phyloP scores from a whole-genome alignment of 2,329 filamentous ascomycete genomes.

The Pseudohalonectria lignicola region DNA sequence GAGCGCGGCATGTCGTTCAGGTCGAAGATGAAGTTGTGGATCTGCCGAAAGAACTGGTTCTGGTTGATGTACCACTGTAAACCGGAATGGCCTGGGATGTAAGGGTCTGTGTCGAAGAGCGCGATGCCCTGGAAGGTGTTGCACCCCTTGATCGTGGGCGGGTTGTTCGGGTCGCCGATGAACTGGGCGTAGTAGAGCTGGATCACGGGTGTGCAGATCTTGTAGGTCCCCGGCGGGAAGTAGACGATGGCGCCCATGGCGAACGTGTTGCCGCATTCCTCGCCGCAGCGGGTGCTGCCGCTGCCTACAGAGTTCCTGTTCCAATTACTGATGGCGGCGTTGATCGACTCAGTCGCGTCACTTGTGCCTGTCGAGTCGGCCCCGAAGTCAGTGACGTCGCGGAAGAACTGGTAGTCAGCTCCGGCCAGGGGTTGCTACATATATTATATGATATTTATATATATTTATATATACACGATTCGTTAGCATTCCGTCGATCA shows the following conservation, averaged over 20 bases:
- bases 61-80: constrained; percentile 8
- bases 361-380: too few species aligned
- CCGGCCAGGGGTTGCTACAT: too few species aligned
- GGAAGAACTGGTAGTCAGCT: too few species aligned
- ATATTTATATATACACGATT: too few species aligned
- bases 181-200: background rate
- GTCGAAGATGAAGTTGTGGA: constrained; percentile 7
- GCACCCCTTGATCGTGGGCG: background rate
- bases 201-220: background rate
- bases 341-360: background rate
- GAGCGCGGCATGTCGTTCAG: background rate
- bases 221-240: background rate
- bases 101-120: constrained; percentile 1
- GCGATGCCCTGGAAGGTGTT: constrained; percentile 1
- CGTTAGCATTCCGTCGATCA: too few species aligned
- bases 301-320: too few species aligned
- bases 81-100: constrained; percentile 1
- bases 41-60: constrained; percentile 5
- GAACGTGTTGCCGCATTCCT: background rate
- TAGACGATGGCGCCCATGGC: background rate
- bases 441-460: too few species aligned
- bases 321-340: background rate
- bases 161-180: background rate
- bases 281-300: background rate
- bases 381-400: too few species aligned